Evolutionary conservation across 306 rosid species (phyloP).

Genomic region (Quercus cerris): DNA sequence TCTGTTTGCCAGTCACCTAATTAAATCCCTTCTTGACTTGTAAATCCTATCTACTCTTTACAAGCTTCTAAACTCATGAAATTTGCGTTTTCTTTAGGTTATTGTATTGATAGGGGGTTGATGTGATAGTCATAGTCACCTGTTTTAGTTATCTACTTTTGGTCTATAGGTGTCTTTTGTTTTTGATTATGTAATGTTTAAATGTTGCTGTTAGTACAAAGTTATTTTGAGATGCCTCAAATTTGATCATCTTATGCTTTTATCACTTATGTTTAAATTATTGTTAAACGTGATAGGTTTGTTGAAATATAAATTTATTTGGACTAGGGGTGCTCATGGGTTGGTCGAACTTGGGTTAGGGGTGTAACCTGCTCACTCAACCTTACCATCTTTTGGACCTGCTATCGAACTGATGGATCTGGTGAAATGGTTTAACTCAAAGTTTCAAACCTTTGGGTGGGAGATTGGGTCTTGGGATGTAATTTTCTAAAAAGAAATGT

Average conservation of each 20-base stretch:
- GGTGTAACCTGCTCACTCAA: too few relatives aligned
- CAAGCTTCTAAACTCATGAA: neutral
- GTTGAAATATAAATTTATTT: neutral
- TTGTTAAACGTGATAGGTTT: neutral
- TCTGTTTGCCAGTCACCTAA: constrained; percentile 11
- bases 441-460: too few relatives aligned
- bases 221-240: too few relatives aligned
- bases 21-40: constrained; percentile 21
- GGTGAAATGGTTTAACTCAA: too few relatives aligned
- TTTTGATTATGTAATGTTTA: neutral
- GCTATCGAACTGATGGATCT: too few relatives aligned
- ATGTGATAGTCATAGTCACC: neutral
- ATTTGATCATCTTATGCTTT: neutral
- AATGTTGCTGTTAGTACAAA: too few relatives aligned
- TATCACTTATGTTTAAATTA: neutral
- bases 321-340: too few relatives aligned
- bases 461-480: too few relatives aligned
- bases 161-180: neutral
- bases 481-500: too few relatives aligned
- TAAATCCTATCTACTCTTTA: constrained; percentile 23
- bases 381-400: too few relatives aligned
- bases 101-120: constrained; percentile 22
- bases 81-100: neutral
- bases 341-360: too few relatives aligned
- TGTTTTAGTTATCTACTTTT: neutral